A percentile compares a stretch with the other conserved stretches of the same genome.
Evolutionary conservation across 805 yeast species (phyloP).

Genomic region (Saccharomyces eubayanus): DNA sequence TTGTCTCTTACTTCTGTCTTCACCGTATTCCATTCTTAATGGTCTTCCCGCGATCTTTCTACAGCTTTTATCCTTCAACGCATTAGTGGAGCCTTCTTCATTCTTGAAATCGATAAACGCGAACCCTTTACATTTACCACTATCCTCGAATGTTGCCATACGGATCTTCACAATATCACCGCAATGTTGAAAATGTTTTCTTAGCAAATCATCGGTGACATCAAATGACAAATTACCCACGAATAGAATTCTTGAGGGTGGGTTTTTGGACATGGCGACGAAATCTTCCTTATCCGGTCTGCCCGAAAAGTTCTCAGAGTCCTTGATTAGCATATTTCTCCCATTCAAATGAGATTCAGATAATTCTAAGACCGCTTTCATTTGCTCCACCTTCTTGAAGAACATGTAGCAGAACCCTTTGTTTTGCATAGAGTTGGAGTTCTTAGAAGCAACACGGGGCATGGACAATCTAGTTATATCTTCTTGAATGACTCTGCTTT

Average conservation of each 20-base stretch:
- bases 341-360: slow-evolving; percentile 73
- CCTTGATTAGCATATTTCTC: slow-evolving; percentile 76
- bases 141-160: slow-evolving; percentile 97
- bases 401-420: slow-evolving; percentile 90
- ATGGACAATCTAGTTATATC: slow-evolving; percentile 71
- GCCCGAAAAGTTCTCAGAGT: slow-evolving; percentile 75
- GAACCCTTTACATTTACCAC: slow-evolving; percentile 95
- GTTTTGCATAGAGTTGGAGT: slow-evolving; percentile 45
- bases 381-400: slow-evolving; percentile 52
- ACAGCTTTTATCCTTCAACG: slow-evolving; percentile 63
- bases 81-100: slow-evolving; percentile 74
- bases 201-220: slow-evolving; percentile 70
- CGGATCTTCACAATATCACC: slow-evolving; percentile 79
- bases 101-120: slow-evolving; percentile 82
- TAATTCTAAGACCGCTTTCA: slow-evolving; percentile 52
- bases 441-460: slow-evolving; percentile 52
- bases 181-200: slow-evolving; percentile 80
- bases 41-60: slow-evolving; percentile 63
- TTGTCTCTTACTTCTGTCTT: slow-evolving; percentile 77
- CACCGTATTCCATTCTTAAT: slow-evolving; percentile 85
- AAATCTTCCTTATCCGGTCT: slow-evolving; percentile 58
- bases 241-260: slow-evolving; percentile 81
- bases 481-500: slow-evolving; percentile 37
- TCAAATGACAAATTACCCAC: slow-evolving; percentile 92
- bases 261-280: slow-evolving; percentile 53